Base-by-base conservation (phyloP, 2,329 filamentous ascomycete genomes). In the Emydomyces testavorans region DNA sequence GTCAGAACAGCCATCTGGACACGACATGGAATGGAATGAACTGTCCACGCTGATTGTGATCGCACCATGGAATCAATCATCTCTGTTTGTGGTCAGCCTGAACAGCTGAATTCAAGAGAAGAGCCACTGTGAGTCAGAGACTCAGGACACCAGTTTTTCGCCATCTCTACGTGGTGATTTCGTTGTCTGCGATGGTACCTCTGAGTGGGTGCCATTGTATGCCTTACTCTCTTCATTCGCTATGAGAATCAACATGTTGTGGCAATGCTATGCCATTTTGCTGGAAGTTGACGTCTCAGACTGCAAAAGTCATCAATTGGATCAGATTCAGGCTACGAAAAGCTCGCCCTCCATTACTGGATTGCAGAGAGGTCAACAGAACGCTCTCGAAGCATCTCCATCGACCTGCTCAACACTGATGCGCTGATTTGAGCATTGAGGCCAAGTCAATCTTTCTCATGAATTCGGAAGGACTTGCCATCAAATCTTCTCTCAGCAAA, bases 241-340 rank as follows among this genome's bases (percentile, higher is more conserved):
- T 8, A 23, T 43, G 23, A 31, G n/a, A 4, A 32, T 31, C 13
- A 16, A 20, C 26, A 4, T 18, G 24, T 20, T 31, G 39, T 18
- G 39, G 26, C 24, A 18, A 40, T 40, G 24, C 26, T 26, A 41
- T 40, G 39, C 26, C n/a, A n/a, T n/a, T n/a, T n/a, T n/a, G n/a
- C n/a, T 11, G 29, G n/a, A n/a, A 31, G 11, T 37, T 6, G 4
- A 37, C 3, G 6, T n/a, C n/a, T 37, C 10, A 11, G 18, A 28
- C 37, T 13, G 18, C 15, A 2, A 24, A 21, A 7, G 24, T 13
- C 2, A 1, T 13, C 35, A 31, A 20, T 31, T 29, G n/a, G 23
- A 34, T 13, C 35, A 24, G n/a, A 16, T 23, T 38, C 13, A 20
- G 26, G 23, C 15, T 39, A 23, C 35, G 16, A 4, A 18, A 7